Conservation (phyloP, 2,329 filamentous ascomycete species). For the Metarhizium sp. region DNA sequence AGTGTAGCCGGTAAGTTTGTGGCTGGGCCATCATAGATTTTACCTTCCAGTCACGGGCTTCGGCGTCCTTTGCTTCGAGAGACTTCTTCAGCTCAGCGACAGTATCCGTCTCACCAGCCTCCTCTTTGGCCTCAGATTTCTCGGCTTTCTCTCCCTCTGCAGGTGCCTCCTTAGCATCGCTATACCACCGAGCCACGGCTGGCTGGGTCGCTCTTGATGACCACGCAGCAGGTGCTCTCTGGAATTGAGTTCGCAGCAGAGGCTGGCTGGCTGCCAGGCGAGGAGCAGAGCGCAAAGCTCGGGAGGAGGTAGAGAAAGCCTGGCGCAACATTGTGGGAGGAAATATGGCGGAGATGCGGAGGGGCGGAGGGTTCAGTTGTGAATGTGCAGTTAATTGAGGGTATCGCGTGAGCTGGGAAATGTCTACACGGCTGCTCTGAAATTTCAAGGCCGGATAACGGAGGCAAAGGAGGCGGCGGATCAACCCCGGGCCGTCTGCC, state of each 20-base stretch:
- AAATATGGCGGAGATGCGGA: constrained; percentile 5
- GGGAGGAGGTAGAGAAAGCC: constrained; percentile 31
- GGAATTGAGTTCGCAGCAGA: constrained; percentile 27
- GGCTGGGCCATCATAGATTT: constrained; percentile 12
- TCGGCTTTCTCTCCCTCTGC: constrained; percentile 16
- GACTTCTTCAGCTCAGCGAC: constrained; percentile 39
- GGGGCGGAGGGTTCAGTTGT: constrained; percentile 8
- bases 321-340: constrained; percentile 35
- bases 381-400: neutral
- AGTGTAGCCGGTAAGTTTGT: neutral
- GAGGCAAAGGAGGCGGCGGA: constrained; percentile 12
- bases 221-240: constrained; percentile 24
- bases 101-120: constrained; percentile 22
- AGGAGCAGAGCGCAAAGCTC: constrained; percentile 33
- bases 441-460: constrained; percentile 16
- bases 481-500: constrained; percentile 19
- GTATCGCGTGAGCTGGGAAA: constrained; percentile 3
- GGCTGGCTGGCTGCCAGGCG: constrained; percentile 25
- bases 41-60: constrained; percentile 74
- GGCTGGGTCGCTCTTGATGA: constrained; percentile 27
- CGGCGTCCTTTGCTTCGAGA: constrained; percentile 42
- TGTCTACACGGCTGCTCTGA: constrained; percentile 11
- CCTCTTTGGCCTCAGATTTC: constrained; percentile 20
- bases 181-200: constrained; percentile 35
- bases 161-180: constrained; percentile 31